Evolutionary conservation across 148 eudicot genomes (phyloP), one percentile per base, ranked within the genome.

Genomic region (Chenopodium quinoa): DNA sequence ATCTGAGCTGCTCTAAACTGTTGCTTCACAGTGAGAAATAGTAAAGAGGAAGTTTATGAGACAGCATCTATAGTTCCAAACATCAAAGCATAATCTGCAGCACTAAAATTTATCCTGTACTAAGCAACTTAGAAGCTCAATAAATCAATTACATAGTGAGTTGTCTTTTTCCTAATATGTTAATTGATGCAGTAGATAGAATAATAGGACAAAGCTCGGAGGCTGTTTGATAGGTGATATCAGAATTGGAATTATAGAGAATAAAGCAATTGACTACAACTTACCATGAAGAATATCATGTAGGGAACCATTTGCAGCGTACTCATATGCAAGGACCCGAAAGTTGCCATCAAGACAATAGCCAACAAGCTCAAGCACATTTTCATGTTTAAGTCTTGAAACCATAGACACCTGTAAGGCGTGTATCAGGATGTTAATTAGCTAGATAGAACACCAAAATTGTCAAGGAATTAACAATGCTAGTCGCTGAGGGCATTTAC

Each of bases 201-300:
- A 17, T 7, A 7, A 20, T 2, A 32, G 14, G 47, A 32, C 46
- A 32, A 34, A 16, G 23, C 47, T 79, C 22, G 76, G 8, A 54
- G 23, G 54, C n/a, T 23, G 22, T 71, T 71, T 10, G 54, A 75
- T 14, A 32, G 6, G 13, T 17, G 50, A 54, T 29, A 22, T 25
- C 22, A 25, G 25, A 72, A n/a, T 32, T 25, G 73, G 10, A 25
- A 73, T 10, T 44, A 2, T 13, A 64, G 65, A 78, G 54, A 56
- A 66, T 63, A 47, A 74, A 50, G 66, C 22, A 79, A 71, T 60
- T 37, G 32, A 74, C 60, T 20, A 71, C 40, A 23, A 78, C 16
- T 84, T 69, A 91, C 97, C 94, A 84, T 93, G 97, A 79, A 93
- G 90, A 87, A 91, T 90, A 79, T 93, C 93, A 86, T 93, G 97